Evolutionary conservation across 176 grass and related monocot genomes (phyloP), one percentile per base, ranked within the genome.

Genomic region (Miscanthus lutarioriparius): DNA sequence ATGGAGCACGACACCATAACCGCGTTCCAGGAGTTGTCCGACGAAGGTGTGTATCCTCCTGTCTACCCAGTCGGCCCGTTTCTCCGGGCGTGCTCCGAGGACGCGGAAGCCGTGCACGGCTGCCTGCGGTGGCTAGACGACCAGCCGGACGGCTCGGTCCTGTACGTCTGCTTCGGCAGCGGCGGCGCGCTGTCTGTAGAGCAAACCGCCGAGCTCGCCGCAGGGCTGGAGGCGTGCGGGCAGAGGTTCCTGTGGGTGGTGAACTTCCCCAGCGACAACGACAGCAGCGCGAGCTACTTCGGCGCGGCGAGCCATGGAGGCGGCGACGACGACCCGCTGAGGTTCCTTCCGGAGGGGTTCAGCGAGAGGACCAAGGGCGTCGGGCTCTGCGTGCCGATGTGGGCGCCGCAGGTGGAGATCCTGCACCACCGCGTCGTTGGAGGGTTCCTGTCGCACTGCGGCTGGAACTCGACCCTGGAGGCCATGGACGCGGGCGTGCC

Each of bases 401-500:
- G 48, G 48, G 48, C 48, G 48, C 45, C 45, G 13, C 45, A 48
- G 45, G 45, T n/a, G 17, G 65, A 84, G 23, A 67, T 92, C 23
- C 82, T 94, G 1, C 33, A 10, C 33, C 87, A 94, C 81, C 39
- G n/a, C 11, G 73, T 87, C 0, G 66, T 64, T 1, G 87, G 87
- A 12, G 89, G 90, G 14, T 92, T 94, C 69, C 10, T 94, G 6
- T 88, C 87, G 5, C 94, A 97, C 65, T 90, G 94, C 75, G 94
- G 89, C 17, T 94, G 94, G 91, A 97, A 97, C 83, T 97, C 91
- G 8, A 87, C 83, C 43, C 43, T 48, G 19, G 94, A 97, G 84
- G 75, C 56, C 53, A 14, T 82, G 62, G 5, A 5, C 23, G 53
- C 80, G 5, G 93, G 88, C 3, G 88, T 95, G 80, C 86, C 93